Evolutionary conservation across 2,329 filamentous ascomycete genomes (phyloP).

Genomic region (Scedosporium aurantiacum): DNA sequence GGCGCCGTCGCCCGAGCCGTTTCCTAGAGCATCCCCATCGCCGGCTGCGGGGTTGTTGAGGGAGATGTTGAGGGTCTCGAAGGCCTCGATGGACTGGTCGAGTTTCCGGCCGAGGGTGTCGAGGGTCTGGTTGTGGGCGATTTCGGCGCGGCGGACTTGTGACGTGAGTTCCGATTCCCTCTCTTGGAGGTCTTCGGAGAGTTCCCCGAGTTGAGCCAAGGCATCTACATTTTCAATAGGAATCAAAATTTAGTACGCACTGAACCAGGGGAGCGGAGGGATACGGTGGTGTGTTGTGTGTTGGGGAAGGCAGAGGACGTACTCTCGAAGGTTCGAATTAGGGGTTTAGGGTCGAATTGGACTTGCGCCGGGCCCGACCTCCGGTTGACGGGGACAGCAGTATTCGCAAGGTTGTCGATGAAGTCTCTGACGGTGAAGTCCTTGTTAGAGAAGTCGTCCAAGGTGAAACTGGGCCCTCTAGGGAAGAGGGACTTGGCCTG

Average conservation of each 20-base stretch:
- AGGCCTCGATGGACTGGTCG: constrained; percentile 82
- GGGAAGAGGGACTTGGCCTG: constrained; percentile 60
- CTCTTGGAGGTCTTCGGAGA: constrained; percentile 76
- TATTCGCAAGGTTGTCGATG: constrained; percentile 83
- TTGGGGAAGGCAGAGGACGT: constrained; percentile 14
- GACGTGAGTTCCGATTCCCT: constrained; percentile 85
- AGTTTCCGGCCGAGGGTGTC: constrained; percentile 80
- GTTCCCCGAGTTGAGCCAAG: constrained; percentile 54
- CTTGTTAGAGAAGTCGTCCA: constrained; percentile 78
- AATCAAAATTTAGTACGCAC: constrained; percentile 15
- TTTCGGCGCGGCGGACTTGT: constrained; percentile 81
- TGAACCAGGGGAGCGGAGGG: constrained; percentile 9
- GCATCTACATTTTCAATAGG: constrained; percentile 33
- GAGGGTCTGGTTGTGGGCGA: constrained; percentile 83
- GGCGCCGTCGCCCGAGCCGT: constrained; percentile 6
- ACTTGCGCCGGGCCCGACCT: constrained; percentile 58
- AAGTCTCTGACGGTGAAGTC: constrained; percentile 99
- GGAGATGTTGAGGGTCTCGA: constrained; percentile 78
- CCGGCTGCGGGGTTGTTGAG: constrained; percentile 50
- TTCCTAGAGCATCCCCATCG: constrained; percentile 27
- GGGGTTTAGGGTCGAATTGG: constrained; percentile 85
- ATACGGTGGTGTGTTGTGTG: background rate
- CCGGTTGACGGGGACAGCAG: constrained; percentile 65
- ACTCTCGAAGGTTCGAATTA: constrained; percentile 91
- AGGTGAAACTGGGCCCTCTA: constrained; percentile 68